Evolutionary conservation across 23 red algal genomes (phyloP).

Genomic region (Gracilaria caudata): DNA sequence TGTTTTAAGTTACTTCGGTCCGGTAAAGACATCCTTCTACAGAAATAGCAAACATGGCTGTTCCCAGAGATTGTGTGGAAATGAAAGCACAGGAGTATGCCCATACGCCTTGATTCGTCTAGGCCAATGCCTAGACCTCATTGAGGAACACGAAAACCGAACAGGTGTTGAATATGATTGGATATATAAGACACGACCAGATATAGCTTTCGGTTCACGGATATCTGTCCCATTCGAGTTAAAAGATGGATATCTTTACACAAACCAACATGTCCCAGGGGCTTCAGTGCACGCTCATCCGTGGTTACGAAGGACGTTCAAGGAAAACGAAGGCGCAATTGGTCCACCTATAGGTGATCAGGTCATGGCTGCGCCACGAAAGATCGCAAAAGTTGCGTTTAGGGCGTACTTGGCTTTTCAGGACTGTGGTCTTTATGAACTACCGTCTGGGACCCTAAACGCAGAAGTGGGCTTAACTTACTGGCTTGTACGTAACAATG

Average conservation of each 20-base stretch:
- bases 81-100: neutral
- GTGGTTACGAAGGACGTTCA: slow-evolving; percentile 27
- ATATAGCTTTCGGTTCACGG: slow-evolving; percentile 37
- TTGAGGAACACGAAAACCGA: slow-evolving; percentile 17
- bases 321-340: neutral
- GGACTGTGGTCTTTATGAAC: slow-evolving; percentile 29
- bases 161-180: slow-evolving; percentile 20
- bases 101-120: slow-evolving; percentile 26
- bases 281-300: slow-evolving; percentile 34
- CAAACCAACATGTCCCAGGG: slow-evolving; percentile 44
- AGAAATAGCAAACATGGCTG: neutral
- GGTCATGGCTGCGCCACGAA: slow-evolving; percentile 13
- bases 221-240: slow-evolving; percentile 9
- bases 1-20: slow-evolving; percentile 9
- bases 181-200: slow-evolving; percentile 46
- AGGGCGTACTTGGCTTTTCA: slow-evolving; percentile 13
- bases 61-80: neutral
- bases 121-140: slow-evolving; percentile 11
- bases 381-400: slow-evolving; percentile 3
- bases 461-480: slow-evolving; percentile 35
- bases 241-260: slow-evolving; percentile 14
- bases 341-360: slow-evolving; percentile 37
- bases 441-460: slow-evolving; percentile 18
- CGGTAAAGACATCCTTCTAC: slow-evolving; percentile 10
- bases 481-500: slow-evolving; percentile 5